A percentile compares a stretch with the other conserved stretches of the same genome.
phyloP scores from a whole-genome alignment of 306 rosid species.

The Castanea crenata region DNA sequence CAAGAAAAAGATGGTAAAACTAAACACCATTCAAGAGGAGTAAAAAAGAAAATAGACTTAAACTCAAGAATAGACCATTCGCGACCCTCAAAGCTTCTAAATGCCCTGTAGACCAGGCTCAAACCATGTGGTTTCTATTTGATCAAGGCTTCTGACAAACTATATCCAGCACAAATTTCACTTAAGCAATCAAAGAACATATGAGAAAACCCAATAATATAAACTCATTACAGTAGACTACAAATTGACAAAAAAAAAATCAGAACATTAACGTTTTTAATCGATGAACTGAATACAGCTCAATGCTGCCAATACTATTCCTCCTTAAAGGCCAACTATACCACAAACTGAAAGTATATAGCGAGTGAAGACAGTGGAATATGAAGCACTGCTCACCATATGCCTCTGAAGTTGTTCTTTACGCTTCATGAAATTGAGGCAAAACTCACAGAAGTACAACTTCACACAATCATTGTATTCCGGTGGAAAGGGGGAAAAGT shows the following conservation, averaged over 20 bases:
- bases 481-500: constrained; percentile 97
- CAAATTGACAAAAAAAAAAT: neutral
- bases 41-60: too few species aligned
- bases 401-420: constrained; percentile 99
- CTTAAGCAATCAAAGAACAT: neutral
- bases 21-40: too few species aligned
- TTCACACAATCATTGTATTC: constrained; percentile 91
- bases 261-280: neutral
- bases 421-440: constrained; percentile 99
- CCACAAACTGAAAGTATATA: constrained; percentile 12
- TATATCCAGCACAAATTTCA: neutral
- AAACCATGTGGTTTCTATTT: neutral
- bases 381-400: constrained; percentile 76
- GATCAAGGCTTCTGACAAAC: neutral
- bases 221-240: neutral
- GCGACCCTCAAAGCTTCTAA: neutral
- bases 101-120: neutral
- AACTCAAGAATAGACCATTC: too few species aligned
- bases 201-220: neutral
- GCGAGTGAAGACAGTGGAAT: constrained; percentile 5
- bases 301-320: neutral
- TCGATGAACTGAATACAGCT: neutral
- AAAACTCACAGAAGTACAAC: constrained; percentile 94
- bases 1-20: too few species aligned
- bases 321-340: neutral